Evolutionary conservation across 345 rosid genomes (phyloP).

Genomic region (Lepidium sativum): DNA sequence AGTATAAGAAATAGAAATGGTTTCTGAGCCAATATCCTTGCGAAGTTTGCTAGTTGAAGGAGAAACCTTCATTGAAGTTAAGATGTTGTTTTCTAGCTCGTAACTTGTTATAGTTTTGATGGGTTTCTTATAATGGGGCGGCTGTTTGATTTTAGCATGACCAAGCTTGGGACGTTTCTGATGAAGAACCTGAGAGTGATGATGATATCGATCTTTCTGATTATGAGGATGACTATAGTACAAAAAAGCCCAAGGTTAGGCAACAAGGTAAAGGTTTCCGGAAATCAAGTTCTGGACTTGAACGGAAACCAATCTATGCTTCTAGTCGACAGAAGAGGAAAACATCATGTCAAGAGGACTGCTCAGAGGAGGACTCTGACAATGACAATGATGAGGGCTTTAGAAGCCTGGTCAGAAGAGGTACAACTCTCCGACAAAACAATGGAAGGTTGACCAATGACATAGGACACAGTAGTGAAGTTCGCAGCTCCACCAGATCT

Average conservation of each 20-base stretch:
- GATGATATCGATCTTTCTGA: constrained; percentile 60
- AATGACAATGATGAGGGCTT: constrained; percentile 56
- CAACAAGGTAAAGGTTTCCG: constrained; percentile 51
- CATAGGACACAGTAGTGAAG: constrained; percentile 57
- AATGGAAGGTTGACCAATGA: constrained; percentile 41
- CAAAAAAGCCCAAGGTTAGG: constrained; percentile 52
- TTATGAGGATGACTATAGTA: constrained; percentile 61
- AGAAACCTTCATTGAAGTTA: neutral
- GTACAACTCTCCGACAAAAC: constrained; percentile 48
- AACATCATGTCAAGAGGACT: constrained; percentile 58
- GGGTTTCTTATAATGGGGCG: constrained; percentile 9
- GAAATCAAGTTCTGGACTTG: constrained; percentile 39
- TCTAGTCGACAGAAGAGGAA: constrained; percentile 57
- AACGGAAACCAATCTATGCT: constrained; percentile 37
- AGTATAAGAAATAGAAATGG: constrained; percentile 1
- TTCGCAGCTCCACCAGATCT: constrained; percentile 84
- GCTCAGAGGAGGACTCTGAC: constrained; percentile 62
- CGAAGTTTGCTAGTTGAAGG: neutral
- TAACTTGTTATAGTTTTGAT: constrained; percentile 7
- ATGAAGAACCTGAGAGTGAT: constrained; percentile 56
- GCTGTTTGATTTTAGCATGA: constrained; percentile 33
- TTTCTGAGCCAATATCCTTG: neutral
- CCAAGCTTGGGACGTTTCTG: constrained; percentile 75
- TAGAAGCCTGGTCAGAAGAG: constrained; percentile 54
- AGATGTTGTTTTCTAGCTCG: neutral